These are phyloP conservation scores for Prunella vulgaris DNA, from an alignment of 257 asterid genomes.

Conservation along the genomic window DNA sequence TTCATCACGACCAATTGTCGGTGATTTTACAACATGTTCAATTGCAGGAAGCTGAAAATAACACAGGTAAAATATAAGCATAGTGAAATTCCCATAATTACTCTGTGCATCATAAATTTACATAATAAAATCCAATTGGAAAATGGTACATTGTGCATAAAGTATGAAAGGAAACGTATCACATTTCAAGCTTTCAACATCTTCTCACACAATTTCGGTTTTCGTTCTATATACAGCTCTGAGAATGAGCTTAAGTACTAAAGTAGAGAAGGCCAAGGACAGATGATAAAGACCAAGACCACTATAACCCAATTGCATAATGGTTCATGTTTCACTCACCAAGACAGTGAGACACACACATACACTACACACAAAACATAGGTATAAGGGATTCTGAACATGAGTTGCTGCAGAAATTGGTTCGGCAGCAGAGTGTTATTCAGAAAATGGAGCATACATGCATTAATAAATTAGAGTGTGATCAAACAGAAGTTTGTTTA, in stretches of 20 bases:
- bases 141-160: not conserved
- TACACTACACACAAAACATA: not conserved
- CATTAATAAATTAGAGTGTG: slow-evolving; percentile 3
- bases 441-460: not conserved
- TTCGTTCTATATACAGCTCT: not conserved
- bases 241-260: not conserved
- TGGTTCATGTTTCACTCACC: not conserved
- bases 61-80: slow-evolving; percentile 22
- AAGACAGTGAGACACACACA: too few species aligned
- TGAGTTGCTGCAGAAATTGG: not conserved
- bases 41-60: slow-evolving; percentile 90
- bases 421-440: not conserved
- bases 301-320: not conserved
- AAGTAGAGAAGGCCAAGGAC: not conserved
- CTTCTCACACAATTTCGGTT: not conserved
- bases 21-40: slow-evolving; percentile 66
- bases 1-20: slow-evolving; percentile 48
- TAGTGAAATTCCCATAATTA: not conserved
- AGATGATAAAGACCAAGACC: not conserved
- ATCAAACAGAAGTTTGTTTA: not conserved
- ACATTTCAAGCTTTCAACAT: not conserved
- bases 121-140: slow-evolving; percentile 5
- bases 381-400: not conserved
- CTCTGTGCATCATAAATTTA: slow-evolving; percentile 2
- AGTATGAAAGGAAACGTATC: not conserved